A percentile compares a stretch with the other conserved stretches of the same genome.
Evolutionary conservation across 441 rosid genomes (phyloP).

Genomic region (Eruca vesicaria): DNA sequence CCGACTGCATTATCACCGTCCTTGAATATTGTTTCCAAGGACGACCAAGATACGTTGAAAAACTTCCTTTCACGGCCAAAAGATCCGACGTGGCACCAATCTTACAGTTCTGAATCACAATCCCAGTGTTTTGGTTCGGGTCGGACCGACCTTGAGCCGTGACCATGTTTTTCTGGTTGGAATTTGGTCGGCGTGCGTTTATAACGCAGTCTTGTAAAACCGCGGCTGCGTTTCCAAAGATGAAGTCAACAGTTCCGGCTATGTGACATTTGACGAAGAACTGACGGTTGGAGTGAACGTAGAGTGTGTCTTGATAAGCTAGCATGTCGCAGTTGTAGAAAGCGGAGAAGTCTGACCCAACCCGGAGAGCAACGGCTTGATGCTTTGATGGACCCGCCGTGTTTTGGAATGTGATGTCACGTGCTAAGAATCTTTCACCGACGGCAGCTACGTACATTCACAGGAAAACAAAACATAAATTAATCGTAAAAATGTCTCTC

Average conservation of each 20-base stretch:
- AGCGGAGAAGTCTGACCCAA: slow-evolving; percentile 55
- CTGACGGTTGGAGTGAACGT: slow-evolving; percentile 62
- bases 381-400: slow-evolving; percentile 63
- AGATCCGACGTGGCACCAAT: slow-evolving; percentile 57
- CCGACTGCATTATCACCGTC: slow-evolving; percentile 50
- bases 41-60: slow-evolving; percentile 52
- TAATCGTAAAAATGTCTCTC: background rate
- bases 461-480: background rate
- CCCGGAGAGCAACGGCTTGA: slow-evolving; percentile 71
- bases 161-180: slow-evolving; percentile 56
- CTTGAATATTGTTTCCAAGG: slow-evolving; percentile 59
- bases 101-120: slow-evolving; percentile 56
- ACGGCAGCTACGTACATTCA: slow-evolving; percentile 47
- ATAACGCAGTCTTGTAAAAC: slow-evolving; percentile 56
- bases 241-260: slow-evolving; percentile 56
- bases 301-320: slow-evolving; percentile 69
- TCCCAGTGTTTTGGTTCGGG: slow-evolving; percentile 65
- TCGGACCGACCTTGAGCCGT: slow-evolving; percentile 64
- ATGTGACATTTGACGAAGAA: slow-evolving; percentile 46
- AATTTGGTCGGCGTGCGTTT: slow-evolving; percentile 51
- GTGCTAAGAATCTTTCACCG: slow-evolving; percentile 57
- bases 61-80: slow-evolving; percentile 26
- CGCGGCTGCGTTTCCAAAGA: slow-evolving; percentile 59
- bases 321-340: slow-evolving; percentile 50
- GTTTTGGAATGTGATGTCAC: slow-evolving; percentile 60